Evolutionary conservation across 257 asterid species (phyloP).

Genomic region (Echium plantagineum): DNA sequence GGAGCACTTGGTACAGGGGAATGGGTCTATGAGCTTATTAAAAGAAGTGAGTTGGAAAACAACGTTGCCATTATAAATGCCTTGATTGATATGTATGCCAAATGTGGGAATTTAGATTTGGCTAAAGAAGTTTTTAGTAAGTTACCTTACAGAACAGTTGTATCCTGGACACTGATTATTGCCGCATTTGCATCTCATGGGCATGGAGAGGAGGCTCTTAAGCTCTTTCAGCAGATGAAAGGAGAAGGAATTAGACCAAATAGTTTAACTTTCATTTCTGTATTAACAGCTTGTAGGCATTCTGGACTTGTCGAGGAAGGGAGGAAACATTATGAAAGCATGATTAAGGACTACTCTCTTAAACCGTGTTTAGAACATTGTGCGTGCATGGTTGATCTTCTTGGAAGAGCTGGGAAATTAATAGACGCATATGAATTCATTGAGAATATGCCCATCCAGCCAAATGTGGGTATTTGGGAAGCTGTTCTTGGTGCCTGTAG

Average conservation of each 20-base stretch:
- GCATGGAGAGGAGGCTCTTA: constrained; percentile 13
- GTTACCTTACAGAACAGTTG: constrained; percentile 7
- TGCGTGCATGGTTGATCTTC: constrained; percentile 10
- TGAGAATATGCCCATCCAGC: constrained; percentile 12
- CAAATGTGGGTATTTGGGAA: constrained; percentile 15
- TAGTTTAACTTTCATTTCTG: constrained; percentile 14
- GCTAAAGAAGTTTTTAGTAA: constrained; percentile 12
- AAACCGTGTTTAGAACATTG: constrained; percentile 10
- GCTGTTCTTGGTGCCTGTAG: constrained; percentile 19
- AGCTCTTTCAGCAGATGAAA: constrained; percentile 11
- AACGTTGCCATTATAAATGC: constrained; percentile 13
- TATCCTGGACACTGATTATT: constrained; percentile 18
- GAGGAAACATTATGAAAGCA: constrained; percentile 13
- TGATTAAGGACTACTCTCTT: constrained; percentile 11
- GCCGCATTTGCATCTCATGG: constrained; percentile 19
- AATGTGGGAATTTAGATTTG: constrained; percentile 15
- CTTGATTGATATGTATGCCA: constrained; percentile 17
- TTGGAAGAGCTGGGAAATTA: constrained; percentile 14
- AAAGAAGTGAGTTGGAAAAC: constrained; percentile 9
- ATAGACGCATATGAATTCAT: constrained; percentile 16
- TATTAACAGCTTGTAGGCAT: constrained; percentile 17
- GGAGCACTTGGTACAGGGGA: constrained; percentile 15
- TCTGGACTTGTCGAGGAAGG: constrained; percentile 20
- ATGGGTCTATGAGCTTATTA: constrained; percentile 13
- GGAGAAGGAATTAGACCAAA: constrained; percentile 15